phyloP scores from a whole-genome alignment of 768 basidiomycete genomes.

The Phaffia australis region DNA sequence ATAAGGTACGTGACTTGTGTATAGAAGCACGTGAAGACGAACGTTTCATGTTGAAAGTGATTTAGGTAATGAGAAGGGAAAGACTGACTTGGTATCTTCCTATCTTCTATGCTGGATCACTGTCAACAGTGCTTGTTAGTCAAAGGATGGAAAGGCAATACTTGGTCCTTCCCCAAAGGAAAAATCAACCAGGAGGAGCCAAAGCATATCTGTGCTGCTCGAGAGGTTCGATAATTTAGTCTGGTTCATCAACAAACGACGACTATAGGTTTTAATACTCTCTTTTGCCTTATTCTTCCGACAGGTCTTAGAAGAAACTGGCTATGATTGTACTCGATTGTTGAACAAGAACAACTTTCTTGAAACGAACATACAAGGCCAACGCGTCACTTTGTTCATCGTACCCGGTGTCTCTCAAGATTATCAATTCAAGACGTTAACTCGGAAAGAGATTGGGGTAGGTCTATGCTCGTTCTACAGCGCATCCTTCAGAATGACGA shows the following conservation, averaged over 20 bases:
- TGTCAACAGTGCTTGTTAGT: slow-evolving; percentile 78
- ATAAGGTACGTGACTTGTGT: slow-evolving; percentile 59
- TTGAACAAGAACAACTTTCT: slow-evolving; percentile 57
- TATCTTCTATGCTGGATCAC: not conserved
- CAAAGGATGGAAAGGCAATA: slow-evolving; percentile 92
- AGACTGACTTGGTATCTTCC: not conserved
- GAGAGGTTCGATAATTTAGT: slow-evolving; percentile 57
- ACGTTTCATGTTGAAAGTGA: not conserved
- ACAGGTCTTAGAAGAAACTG: slow-evolving; percentile 93
- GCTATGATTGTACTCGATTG: slow-evolving; percentile 54
- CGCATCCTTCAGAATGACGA: not conserved
- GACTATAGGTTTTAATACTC: not conserved
- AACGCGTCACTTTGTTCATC: slow-evolving; percentile 73
- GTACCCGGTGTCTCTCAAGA: slow-evolving; percentile 79
- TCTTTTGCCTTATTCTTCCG: not conserved
- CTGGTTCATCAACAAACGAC: not conserved
- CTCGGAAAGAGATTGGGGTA: slow-evolving; percentile 97
- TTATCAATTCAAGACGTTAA: slow-evolving; percentile 80
- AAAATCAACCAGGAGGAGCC: slow-evolving; percentile 95
- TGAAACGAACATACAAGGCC: slow-evolving; percentile 71
- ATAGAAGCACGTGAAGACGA: too few relatives aligned
- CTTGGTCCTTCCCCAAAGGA: slow-evolving; percentile 99
- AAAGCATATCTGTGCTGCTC: slow-evolving; percentile 68
- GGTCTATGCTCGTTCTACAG: slow-evolving; percentile 22
- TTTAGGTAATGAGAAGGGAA: not conserved